phyloP scores from a whole-genome alignment of 2,329 filamentous ascomycete species.

The Colletotrichum sp. region DNA sequence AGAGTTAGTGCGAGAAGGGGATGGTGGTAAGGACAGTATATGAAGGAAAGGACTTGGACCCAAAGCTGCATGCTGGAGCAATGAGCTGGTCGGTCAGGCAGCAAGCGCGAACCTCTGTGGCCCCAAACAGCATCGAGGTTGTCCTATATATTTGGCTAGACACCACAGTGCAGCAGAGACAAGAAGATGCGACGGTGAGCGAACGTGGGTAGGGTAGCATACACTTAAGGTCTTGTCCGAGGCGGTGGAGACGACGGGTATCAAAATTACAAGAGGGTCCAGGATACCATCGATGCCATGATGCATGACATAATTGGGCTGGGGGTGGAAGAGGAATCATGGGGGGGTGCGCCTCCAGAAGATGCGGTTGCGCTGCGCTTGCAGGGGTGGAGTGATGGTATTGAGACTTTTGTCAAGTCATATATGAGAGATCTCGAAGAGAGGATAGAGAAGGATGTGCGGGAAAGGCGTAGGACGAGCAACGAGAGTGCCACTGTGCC shows the following conservation, averaged over 20 bases:
- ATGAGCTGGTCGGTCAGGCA: conserved; percentile 20
- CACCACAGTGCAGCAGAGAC: conserved; percentile 5
- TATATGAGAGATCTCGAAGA: conserved; percentile 6
- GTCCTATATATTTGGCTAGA: conserved; percentile 21
- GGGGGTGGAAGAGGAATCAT: conserved; percentile 23
- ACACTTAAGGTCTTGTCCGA: conserved; percentile 11
- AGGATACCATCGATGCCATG: conserved; percentile 37
- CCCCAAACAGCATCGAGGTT: conserved; percentile 5
- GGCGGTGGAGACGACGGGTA: conserved; percentile 25
- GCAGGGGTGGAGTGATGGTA: conserved; percentile 21
- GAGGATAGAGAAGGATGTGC: not conserved
- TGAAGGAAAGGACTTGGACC: conserved; percentile 13
- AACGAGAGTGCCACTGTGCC: not conserved
- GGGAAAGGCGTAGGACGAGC: not conserved
- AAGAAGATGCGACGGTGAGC: conserved; percentile 19
- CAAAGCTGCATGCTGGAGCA: conserved; percentile 18
- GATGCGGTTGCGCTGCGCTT: conserved; percentile 14
- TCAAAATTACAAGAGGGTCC: conserved; percentile 40
- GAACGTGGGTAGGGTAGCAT: conserved; percentile 10
- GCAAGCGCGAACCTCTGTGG: conserved; percentile 20
- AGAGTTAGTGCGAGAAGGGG: not conserved
- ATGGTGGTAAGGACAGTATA: conserved; percentile 19
- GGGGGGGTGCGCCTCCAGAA: conserved; percentile 12
- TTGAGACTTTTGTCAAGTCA: conserved; percentile 23
- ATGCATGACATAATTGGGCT: conserved; percentile 52